phyloP scores from a whole-genome alignment of 1,284 basidiomycete genomes.

The Agaricales sp. region DNA sequence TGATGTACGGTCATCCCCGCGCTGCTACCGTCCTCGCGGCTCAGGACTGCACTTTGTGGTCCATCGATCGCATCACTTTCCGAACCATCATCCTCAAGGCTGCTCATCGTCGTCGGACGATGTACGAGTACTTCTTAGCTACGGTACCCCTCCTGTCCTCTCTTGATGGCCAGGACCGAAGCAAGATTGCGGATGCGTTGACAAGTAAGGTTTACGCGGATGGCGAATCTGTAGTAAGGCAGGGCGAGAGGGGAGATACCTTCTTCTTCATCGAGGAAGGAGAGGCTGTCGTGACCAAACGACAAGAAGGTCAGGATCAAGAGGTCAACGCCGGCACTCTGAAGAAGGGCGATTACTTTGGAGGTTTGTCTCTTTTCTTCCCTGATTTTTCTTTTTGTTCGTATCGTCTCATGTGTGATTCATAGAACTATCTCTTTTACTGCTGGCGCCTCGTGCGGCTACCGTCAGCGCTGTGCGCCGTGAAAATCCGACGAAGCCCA shows the following conservation, averaged over 20 bases:
- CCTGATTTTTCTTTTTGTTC: slow-evolving; percentile 1
- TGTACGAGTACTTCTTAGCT: slow-evolving; percentile 93
- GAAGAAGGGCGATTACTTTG: slow-evolving; percentile 94
- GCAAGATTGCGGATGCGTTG: slow-evolving; percentile 95
- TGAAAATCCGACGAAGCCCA: slow-evolving; percentile 36
- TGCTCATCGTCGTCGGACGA: slow-evolving; percentile 79
- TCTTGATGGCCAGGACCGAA: slow-evolving; percentile 79
- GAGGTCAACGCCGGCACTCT: slow-evolving; percentile 63
- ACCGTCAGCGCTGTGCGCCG: slow-evolving; percentile 80
- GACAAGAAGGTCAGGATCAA: slow-evolving; percentile 47
- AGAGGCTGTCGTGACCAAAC: slow-evolving; percentile 81
- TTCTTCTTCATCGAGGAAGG: slow-evolving; percentile 98
- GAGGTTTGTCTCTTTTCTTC: slow-evolving; percentile 42
- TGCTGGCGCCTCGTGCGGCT: slow-evolving; percentile 82
- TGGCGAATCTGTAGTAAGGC: slow-evolving; percentile 79
- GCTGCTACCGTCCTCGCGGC: slow-evolving; percentile 89
- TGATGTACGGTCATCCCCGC: slow-evolving; percentile 97
- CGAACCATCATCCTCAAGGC: slow-evolving; percentile 92
- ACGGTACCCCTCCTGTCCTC: slow-evolving; percentile 87
- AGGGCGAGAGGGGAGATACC: slow-evolving; percentile 93
- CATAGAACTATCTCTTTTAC: slow-evolving; percentile 74
- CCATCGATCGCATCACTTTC: slow-evolving; percentile 95
- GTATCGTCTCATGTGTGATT: slow-evolving; percentile 3
- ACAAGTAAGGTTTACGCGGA: slow-evolving; percentile 76
- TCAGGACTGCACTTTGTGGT: slow-evolving; percentile 84